Evolutionary conservation across 2,329 filamentous ascomycete species (phyloP).

Genomic region (Colletotrichum sp.): DNA sequence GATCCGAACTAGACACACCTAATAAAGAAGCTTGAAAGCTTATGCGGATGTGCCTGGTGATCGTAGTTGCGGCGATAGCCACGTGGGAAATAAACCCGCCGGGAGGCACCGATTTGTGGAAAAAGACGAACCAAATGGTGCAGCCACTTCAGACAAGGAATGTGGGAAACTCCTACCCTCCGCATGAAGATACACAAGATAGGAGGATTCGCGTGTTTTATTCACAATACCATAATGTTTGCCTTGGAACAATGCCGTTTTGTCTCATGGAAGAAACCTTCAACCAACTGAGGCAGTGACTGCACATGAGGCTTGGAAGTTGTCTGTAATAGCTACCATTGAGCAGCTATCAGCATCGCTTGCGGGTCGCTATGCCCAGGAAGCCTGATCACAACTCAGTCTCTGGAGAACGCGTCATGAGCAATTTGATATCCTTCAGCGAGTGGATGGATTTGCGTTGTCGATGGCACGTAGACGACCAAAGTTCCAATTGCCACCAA

Average conservation of each 20-base stretch:
- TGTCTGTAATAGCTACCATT: background rate
- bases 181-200: background rate
- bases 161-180: background rate
- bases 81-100: background rate
- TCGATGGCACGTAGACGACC: background rate
- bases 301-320: background rate
- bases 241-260: background rate
- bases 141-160: background rate
- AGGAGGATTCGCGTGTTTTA: background rate
- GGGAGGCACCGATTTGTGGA: slow-evolving; percentile 4
- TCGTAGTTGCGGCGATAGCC: background rate
- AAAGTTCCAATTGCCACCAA: slow-evolving; percentile 4
- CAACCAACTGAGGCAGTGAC: background rate
- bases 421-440: background rate
- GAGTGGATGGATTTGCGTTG: background rate
- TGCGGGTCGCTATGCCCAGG: background rate
- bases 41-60: background rate
- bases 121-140: background rate
- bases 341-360: background rate
- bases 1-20: background rate
- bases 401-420: background rate
- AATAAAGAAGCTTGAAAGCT: background rate
- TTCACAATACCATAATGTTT: background rate
- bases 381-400: background rate
- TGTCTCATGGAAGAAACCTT: background rate